These are phyloP conservation scores for Backusella luteola DNA, from an alignment of 192 early-diverging fungal genomes.

Conservation along the genomic window DNA sequence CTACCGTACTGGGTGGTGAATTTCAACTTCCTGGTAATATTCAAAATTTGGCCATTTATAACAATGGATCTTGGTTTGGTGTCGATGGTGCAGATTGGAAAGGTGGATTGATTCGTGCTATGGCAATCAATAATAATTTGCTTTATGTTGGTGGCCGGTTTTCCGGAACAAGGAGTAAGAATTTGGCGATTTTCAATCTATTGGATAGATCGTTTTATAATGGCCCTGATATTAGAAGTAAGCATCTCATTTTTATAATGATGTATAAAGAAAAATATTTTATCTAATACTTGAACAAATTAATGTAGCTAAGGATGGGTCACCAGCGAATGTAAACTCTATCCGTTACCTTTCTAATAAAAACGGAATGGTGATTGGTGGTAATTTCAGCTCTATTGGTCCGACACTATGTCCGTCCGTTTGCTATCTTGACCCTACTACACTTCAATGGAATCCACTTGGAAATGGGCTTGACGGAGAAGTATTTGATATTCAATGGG, in stretches of 20 bases:
- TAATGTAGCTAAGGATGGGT: conserved; percentile 21
- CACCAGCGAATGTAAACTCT: conserved; percentile 23
- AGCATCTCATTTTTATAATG: not conserved
- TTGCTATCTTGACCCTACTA: conserved; percentile 30
- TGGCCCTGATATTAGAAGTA: conserved; percentile 28
- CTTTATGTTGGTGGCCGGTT: conserved; percentile 62
- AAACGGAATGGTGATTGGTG: conserved; percentile 48
- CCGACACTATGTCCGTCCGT: conserved; percentile 26
- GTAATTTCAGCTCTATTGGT: conserved; percentile 56
- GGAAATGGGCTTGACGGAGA: conserved; percentile 33
- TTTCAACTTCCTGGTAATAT: conserved; percentile 45
- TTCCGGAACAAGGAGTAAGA: conserved; percentile 15
- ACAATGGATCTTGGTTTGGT: conserved; percentile 46
- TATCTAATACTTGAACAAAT: conserved; percentile 20
- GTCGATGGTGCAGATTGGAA: conserved; percentile 36
- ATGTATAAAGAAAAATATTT: conserved; percentile 36
- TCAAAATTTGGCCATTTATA: conserved; percentile 46
- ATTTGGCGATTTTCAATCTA: conserved; percentile 51
- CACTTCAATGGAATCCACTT: conserved; percentile 33
- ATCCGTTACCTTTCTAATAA: conserved; percentile 19
- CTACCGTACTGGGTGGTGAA: conserved; percentile 52
- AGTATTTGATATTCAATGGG: conserved; percentile 33
- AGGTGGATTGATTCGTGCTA: conserved; percentile 46
- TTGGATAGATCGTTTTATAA: conserved; percentile 33
- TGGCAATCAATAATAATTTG: conserved; percentile 49